A percentile compares a stretch with the other conserved stretches of the same genome.
Conservation (phyloP, 768 basidiomycete species). For the Lactarius sanguifluus region DNA sequence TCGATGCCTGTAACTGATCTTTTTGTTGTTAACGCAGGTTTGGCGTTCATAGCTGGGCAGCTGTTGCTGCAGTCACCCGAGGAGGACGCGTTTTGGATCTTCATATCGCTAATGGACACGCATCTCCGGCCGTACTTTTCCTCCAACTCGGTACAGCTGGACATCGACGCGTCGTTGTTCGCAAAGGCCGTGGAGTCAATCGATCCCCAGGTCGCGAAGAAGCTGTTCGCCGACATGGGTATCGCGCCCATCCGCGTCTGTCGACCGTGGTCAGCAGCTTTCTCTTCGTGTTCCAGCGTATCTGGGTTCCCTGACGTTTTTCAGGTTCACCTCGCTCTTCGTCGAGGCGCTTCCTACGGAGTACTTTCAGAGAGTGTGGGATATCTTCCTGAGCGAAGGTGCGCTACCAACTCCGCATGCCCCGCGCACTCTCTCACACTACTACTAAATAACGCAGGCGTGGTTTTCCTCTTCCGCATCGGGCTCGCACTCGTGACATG, state of each 20-base stretch:
- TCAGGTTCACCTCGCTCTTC: conserved; percentile 74
- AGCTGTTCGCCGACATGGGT: conserved; percentile 62
- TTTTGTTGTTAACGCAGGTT: conserved; percentile 42
- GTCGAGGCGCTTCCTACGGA: conserved; percentile 63
- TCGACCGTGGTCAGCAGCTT: conserved; percentile 54
- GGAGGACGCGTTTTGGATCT: conserved; percentile 91
- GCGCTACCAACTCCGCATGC: conserved; percentile 22
- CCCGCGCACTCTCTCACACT: background rate
- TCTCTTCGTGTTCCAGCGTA: background rate
- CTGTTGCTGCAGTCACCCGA: conserved; percentile 74
- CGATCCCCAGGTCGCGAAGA: conserved; percentile 61
- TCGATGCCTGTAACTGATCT: background rate
- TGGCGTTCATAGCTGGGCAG: conserved; percentile 70
- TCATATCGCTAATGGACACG: conserved; percentile 81
- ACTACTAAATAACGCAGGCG: conserved; percentile 43
- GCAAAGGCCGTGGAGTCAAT: conserved; percentile 63
- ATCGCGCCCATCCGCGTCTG: conserved; percentile 60
- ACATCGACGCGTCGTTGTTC: conserved; percentile 75
- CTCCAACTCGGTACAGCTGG: conserved; percentile 56
- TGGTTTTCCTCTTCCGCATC: conserved; percentile 72
- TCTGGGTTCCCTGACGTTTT: conserved; percentile 4
- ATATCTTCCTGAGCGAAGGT: conserved; percentile 83
- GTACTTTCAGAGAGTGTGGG: conserved; percentile 75
- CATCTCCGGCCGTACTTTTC: conserved; percentile 81
- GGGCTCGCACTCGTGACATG: conserved; percentile 64